These are phyloP conservation scores for Larix kaempferi DNA, from an alignment of 75 land plant species.

Conservation along the genomic window DNA sequence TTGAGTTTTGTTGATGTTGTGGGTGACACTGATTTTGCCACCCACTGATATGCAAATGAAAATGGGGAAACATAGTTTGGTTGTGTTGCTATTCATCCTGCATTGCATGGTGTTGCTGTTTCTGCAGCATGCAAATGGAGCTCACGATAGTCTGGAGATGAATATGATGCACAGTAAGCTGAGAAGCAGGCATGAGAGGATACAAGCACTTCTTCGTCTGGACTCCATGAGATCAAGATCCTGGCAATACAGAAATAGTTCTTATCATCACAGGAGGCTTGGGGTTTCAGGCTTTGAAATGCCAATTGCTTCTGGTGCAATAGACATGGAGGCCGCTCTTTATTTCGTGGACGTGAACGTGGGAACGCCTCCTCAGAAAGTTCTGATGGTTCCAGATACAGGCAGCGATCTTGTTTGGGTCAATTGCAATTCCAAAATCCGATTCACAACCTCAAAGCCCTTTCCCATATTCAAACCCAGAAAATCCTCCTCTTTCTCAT, in stretches of 20 bases:
- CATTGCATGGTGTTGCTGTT: too few relatives aligned
- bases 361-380: slow-evolving; percentile 56
- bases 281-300: slow-evolving; percentile 5
- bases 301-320: slow-evolving; percentile 35
- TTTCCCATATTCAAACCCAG: slow-evolving; percentile 14
- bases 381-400: slow-evolving; percentile 51
- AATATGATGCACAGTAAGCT: not conserved
- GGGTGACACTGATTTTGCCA: too few relatives aligned
- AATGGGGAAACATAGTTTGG: too few relatives aligned
- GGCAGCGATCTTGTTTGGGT: slow-evolving; percentile 80
- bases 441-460: too few relatives aligned
- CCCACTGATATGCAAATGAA: too few relatives aligned
- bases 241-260: not conserved
- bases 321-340: slow-evolving; percentile 31
- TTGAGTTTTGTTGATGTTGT: too few relatives aligned
- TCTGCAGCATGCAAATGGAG: too few relatives aligned
- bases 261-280: not conserved
- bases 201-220: not conserved
- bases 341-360: slow-evolving; percentile 48
- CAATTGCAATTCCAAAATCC: slow-evolving; percentile 23
- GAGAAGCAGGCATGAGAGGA: not conserved
- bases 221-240: not conserved
- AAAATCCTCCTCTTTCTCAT: slow-evolving; percentile 18
- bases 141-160: not conserved
- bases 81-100: too few relatives aligned